Evolutionary conservation across 2,329 filamentous ascomycete species (phyloP), one percentile per base, ranked within the genome.

Genomic region (Magnaporthiopsis poae): DNA sequence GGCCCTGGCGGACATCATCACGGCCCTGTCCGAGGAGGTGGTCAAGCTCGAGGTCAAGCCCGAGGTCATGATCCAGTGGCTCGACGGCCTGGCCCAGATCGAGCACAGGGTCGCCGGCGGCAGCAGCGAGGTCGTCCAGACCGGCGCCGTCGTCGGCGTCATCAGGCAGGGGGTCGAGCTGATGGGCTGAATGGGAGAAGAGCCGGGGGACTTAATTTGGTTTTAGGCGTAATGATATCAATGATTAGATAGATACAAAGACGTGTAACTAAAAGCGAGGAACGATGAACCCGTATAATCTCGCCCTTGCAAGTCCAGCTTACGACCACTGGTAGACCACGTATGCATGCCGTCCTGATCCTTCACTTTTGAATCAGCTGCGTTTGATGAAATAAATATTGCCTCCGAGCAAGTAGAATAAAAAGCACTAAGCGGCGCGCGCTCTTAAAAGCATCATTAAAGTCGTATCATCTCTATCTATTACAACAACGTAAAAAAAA

Each of bases 1-100:
- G 63, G 95, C 95, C 1, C 78, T 99, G 68, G 95, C 95, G 3
- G 95, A 99, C 75, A 97, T 99, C 67, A 86, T 99, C 70, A 96
- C 92, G 0, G 87, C 91, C 0, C 76, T 98, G 60, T 87, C 90
- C 0, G 93, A 97, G 72, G 90, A 96, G 78, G 77, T 99, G 67
- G 84, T 86, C 27, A 89, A 88, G 74, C 80, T 97, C 64, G 91
- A 96, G 71, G 95, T 96, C 15, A 90, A 89, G 65, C 83, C 91
- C 0, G 90, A 94, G 75, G 94, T 92, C 13, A 90, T 95, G 82
- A 90, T 98, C 65, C 86, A 88, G 2, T 99, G 95, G 95, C 80
- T 99, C 68, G 90, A 95, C 68, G 93, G 93, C 0, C 79, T 99
- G 66, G 92, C 94, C 0, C 91, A 97, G 72, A 90, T 99, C 65